phyloP scores from a whole-genome alignment of 306 rosid genomes.

The Cucumis melo region DNA sequence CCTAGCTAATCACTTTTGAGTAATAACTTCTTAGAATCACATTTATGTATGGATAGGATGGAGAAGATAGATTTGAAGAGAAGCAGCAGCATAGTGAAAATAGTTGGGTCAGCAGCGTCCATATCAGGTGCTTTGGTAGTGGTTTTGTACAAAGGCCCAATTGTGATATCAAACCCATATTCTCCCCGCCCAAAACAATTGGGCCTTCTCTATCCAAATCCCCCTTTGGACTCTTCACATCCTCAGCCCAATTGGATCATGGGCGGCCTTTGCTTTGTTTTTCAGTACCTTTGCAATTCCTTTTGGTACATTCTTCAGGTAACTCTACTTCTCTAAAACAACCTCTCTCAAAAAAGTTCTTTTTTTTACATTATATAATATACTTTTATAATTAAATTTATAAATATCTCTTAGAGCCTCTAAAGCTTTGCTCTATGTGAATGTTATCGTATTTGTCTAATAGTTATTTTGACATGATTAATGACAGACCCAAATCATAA shows the following conservation, averaged over 20 bases:
- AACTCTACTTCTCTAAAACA: too few relatives aligned
- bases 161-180: background rate
- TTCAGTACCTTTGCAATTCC: constrained; percentile 5
- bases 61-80: constrained; percentile 50
- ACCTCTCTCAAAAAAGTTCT: too few relatives aligned
- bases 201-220: too few relatives aligned
- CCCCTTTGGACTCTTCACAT: constrained; percentile 6
- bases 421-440: too few relatives aligned
- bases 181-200: background rate
- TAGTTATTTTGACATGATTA: constrained; percentile 10
- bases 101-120: constrained; percentile 53
- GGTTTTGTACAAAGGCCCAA: constrained; percentile 67
- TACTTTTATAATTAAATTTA: too few relatives aligned
- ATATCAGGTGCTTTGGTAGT: constrained; percentile 66
- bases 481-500: constrained; percentile 53
- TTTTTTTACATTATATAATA: too few relatives aligned
- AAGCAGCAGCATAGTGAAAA: constrained; percentile 43
- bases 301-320: constrained; percentile 20
- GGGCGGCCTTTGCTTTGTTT: constrained; percentile 16
- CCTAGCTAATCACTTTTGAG: too few relatives aligned
- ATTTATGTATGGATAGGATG: constrained; percentile 36
- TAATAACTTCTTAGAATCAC: too few relatives aligned
- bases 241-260: constrained; percentile 7
- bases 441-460: too few relatives aligned
- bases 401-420: too few relatives aligned